Base-by-base conservation (phyloP, 2,329 filamentous ascomycete genomes). In the Rutstroemia sp. region DNA sequence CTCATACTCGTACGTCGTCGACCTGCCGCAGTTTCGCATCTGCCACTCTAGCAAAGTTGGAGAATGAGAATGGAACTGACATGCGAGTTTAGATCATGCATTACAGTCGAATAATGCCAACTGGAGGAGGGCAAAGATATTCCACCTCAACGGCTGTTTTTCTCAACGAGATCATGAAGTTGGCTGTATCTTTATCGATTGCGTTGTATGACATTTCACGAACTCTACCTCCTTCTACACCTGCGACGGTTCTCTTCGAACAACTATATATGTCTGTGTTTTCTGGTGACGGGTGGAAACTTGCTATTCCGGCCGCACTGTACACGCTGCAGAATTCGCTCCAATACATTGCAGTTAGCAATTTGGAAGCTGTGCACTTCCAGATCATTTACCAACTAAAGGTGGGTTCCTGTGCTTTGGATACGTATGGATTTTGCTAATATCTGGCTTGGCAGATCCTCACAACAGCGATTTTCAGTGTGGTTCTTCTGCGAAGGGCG, bases 261-360 rank as follows among this genome's bases (percentile, higher is more conserved):
- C 86, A 90, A 67, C 82, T 97, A 23, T 88, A 86, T 67, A 84
- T 82, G 64, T 83, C 85, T 30, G 87, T 96, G 16, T 95, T 97
- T 69, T 86, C 87, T 0, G 86, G 87, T 9, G 94, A 97, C 69
- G 91, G 91, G 63, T 97, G 92, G 92, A 96, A 96, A 72, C 75
- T 99, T 61, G 90, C 89, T 8, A 84, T 97, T 44, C 94, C 92
- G 0, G 94, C 92, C 4, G 79, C 84, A 4, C 77, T 97, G 1
- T 97, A 96, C 69, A 96, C 92, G 0, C 70, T 96, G 27, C 90
- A 96, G 67, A 97, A 96, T 68, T 88, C 88, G n/a, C 75, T 97
- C 54, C 90, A 96, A 70, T 99, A 96, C 68, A 81, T 95, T 52
- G 92, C 90, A 1, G 83, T 96, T 10, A 90, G 89, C 59, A 96